Base-by-base conservation (phyloP, 129 eudicot species). In the Ambrosia artemisiifolia region DNA sequence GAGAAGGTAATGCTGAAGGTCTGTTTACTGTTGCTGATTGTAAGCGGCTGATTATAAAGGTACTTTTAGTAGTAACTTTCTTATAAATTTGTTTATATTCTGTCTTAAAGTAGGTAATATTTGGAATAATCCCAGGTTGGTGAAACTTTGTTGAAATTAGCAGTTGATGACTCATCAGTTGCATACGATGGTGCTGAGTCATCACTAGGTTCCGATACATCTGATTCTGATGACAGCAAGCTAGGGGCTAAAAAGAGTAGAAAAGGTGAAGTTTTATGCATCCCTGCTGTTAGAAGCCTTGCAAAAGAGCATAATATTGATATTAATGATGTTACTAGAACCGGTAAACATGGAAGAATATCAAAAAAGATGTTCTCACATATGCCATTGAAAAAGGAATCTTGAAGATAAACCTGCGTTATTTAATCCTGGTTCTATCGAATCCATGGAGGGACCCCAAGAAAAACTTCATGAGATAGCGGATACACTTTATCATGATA, bases 211-310 rank as follows among this genome's bases (percentile, higher is more conserved):
- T 70, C 83, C 17, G 76, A 40, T 34, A 8, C 67, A 24, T 34
- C 69, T 67, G 79, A 68, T 38, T 47, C 76, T 34, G 83, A 81
- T 73, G 43, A 34, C 51, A 73, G 69, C 50, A 77, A 49, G 56
- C 51, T 78, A 34, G 47, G 30, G 35, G 36, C 14, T 33, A 63
- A 18, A 30, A 84, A 79, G 67, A 65, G 66, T 35, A 70, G 60
- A 19, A 49, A 5, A 64, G 84, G 78, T 75, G 91, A 85, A 67
- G 83, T 73, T 73, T 80, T 88, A 75, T 84, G 89, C 67, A 95
- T 97, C 32, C 97, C 99, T 50, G 97, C 91, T 67, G 91, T 91
- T 59, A 95, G 97, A 33, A 79, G 67, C 71, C 83, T 95, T 72
- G 96, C 97, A 56, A 95, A 88, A 63, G 82, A 86, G 68, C 83